Evolutionary conservation across 2,329 filamentous ascomycete species (phyloP).

Genomic region (Colletotrichum sp.): DNA sequence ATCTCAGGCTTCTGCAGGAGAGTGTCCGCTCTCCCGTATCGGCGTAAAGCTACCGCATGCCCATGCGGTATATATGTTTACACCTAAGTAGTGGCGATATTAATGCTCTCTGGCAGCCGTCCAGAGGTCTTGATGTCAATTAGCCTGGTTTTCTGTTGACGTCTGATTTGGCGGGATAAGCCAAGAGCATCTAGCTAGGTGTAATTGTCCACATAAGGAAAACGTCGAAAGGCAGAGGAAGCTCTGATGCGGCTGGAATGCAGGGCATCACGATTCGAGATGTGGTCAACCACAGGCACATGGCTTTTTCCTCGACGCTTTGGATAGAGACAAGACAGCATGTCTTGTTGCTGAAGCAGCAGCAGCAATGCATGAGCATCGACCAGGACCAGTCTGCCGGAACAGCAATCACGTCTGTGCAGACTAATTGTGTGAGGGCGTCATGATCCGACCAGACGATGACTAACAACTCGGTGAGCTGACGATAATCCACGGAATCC

Average conservation of each 20-base stretch:
- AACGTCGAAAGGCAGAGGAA: background rate
- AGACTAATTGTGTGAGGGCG: fast-evolving
- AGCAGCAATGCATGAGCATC: background rate
- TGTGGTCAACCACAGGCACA: background rate
- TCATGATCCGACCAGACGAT: background rate
- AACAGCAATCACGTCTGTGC: background rate
- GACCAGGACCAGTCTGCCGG: background rate
- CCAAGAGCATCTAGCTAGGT: background rate
- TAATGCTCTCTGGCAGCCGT: fast-evolving
- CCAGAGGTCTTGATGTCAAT: background rate
- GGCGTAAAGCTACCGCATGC: too few relatives aligned
- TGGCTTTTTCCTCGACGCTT: background rate
- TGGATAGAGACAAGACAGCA: background rate
- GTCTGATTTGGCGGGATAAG: background rate
- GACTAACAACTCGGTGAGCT: background rate
- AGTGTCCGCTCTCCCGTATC: too few relatives aligned
- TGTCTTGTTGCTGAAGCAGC: background rate
- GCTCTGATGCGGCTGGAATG: fast-evolving
- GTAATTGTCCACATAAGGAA: background rate
- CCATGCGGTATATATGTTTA: too few relatives aligned
- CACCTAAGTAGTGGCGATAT: too few relatives aligned
- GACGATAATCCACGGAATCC: background rate
- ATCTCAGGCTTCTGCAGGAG: background rate
- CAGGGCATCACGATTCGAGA: fast-evolving
- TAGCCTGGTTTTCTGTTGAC: fast-evolving